Conservation (phyloP, 192 early-diverging fungal genomes). For the Endogone sp. region DNA sequence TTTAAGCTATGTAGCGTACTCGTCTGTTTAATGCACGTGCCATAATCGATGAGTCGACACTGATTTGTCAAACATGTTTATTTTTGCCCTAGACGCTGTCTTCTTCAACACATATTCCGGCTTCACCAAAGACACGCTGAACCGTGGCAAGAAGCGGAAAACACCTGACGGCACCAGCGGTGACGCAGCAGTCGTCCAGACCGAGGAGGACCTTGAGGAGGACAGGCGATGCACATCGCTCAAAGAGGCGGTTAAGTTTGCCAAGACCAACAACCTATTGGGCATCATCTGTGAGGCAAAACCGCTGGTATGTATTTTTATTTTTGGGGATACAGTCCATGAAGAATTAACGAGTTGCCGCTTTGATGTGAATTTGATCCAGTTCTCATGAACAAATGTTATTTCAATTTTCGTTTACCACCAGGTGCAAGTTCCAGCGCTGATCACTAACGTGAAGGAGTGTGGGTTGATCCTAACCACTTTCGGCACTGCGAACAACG, state of each 20-base stretch:
- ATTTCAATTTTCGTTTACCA: conserved; percentile 4
- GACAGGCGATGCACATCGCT: conserved; percentile 60
- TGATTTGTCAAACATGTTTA: too few species aligned
- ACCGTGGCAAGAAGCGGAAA: conserved; percentile 27
- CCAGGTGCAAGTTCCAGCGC: conserved; percentile 84
- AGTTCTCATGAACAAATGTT: neutral
- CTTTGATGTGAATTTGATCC: neutral
- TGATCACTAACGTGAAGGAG: conserved; percentile 92
- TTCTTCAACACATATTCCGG: conserved; percentile 90
- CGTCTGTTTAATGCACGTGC: neutral
- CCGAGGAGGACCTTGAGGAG: conserved; percentile 36
- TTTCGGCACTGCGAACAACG: conserved; percentile 78
- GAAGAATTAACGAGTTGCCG: neutral
- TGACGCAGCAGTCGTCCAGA: conserved; percentile 3
- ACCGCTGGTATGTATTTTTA: conserved; percentile 81
- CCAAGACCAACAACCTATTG: conserved; percentile 86
- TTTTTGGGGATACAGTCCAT: neutral
- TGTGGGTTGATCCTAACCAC: conserved; percentile 89
- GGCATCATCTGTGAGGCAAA: conserved; percentile 90
- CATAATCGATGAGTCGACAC: too few species aligned
- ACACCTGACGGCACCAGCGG: neutral
- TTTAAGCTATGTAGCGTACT: neutral
- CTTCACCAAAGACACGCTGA: conserved; percentile 37
- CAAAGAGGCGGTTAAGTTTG: conserved; percentile 94
- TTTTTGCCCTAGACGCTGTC: conserved; percentile 64